Conservation (phyloP, 192 early-diverging fungal species). For the Podila minutissima region DNA sequence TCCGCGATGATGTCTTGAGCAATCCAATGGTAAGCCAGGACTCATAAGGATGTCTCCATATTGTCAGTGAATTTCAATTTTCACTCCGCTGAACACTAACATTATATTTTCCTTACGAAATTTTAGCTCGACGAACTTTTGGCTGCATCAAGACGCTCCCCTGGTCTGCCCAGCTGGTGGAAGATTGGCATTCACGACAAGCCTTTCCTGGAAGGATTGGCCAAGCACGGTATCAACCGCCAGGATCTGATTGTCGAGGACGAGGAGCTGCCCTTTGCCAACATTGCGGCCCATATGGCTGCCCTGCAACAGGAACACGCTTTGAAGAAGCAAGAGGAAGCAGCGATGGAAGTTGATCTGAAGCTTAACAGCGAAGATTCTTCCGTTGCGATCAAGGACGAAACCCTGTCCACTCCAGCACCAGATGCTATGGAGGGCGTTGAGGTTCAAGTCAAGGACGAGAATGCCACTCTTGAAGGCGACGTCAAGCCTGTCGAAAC, state of each 20-base stretch:
- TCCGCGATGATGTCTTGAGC: constrained; percentile 69
- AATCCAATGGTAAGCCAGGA: constrained; percentile 50
- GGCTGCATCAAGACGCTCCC: constrained; percentile 56
- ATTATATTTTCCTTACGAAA: constrained; percentile 2
- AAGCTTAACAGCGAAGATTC: not conserved
- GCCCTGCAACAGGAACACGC: constrained; percentile 18
- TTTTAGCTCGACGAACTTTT: constrained; percentile 57
- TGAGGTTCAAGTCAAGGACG: not conserved
- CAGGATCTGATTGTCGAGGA: constrained; percentile 75
- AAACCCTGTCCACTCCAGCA: not conserved
- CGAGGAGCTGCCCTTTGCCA: constrained; percentile 59
- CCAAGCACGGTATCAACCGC: constrained; percentile 74
- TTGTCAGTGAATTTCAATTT: not conserved
- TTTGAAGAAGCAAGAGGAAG: constrained; percentile 13
- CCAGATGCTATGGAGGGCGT: constrained; percentile 20
- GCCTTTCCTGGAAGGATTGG: constrained; percentile 74
- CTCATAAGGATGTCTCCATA: no score
- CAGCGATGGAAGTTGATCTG: not conserved
- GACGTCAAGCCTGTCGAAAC: constrained; percentile 4
- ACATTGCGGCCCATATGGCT: constrained; percentile 46
- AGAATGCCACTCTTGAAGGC: constrained; percentile 2
- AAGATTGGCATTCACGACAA: constrained; percentile 69
- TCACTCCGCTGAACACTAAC: not conserved
- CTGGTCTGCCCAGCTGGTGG: constrained; percentile 82
- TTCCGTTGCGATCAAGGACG: not conserved